Base-by-base conservation (phyloP, 768 basidiomycete species). In the Trametes maxima region DNA sequence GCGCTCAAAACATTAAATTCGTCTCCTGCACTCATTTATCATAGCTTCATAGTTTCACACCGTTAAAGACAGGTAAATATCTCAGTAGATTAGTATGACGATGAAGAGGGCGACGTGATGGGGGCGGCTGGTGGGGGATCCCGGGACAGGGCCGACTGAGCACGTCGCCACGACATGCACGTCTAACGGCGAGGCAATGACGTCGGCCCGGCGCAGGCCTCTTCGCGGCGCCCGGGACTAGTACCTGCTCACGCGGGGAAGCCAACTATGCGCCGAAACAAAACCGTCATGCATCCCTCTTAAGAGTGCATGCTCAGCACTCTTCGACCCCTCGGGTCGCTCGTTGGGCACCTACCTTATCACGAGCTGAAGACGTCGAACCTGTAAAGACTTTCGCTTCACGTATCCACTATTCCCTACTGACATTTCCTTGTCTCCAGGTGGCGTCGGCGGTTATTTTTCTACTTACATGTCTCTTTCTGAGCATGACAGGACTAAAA, bases 171-270 rank as follows among this genome's bases (percentile, higher is more conserved):
- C n/a, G 21, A 12, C 19, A 16, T 19, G 22, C n/a, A 2, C 25
- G 25, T 6, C n/a, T 5, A 14, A 12, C 17, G 24, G n/a, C 13
- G 47, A 14, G 47, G 13, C 19, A 12, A 16, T 35, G 33, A 33
- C 12, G 48, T 49, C 37, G 59, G 16, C 59, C 59, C 42, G 44
- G 57, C 58, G 58, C 58, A 59, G 50, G 58, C 58, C 58, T 59
- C 52, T 59, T 33, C 58, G 58, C 53, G 58, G 58, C 58, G 8
- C 58, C 46, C 58, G 58, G 58, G 58, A 59, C 37, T 47, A 59
- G 51, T 59, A 59, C 51, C 51, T 35, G 57, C 6, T n/a, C 25
- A 11, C 14, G 21, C 44, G 44, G 51, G 36, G 58, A 59, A 59
- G 44, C 58, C 28, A 59, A 54, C 50, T 33, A 28, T 59, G 58